A percentile compares a stretch with the other conserved stretches of the same genome.
Conservation (phyloP, 805 yeast genomes). For the Pichia nakasei region DNA sequence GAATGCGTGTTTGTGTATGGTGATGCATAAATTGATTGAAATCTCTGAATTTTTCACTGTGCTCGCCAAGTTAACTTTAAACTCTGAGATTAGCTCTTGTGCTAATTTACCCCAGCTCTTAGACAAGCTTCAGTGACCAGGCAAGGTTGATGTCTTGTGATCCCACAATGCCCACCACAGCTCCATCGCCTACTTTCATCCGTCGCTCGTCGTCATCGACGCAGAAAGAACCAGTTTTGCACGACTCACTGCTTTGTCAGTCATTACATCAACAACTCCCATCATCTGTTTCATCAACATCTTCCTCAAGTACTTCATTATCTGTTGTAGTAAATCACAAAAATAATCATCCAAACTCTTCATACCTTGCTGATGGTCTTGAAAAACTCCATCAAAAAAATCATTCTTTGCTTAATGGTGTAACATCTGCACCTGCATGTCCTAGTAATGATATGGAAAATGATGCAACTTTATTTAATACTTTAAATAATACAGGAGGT, state of each 20-base stretch:
- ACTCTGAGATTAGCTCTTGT: too few species aligned
- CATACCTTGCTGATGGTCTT: background rate
- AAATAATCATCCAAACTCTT: background rate
- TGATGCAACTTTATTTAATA: conserved; percentile 5
- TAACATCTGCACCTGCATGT: background rate
- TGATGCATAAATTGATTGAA: too few species aligned
- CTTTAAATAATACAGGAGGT: conserved; percentile 19
- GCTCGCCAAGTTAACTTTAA: too few species aligned
- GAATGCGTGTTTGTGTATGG: too few species aligned
- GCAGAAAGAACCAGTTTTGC: conserved; percentile 1
- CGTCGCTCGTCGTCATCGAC: background rate
- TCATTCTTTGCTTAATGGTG: too few species aligned
- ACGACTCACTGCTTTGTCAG: background rate
- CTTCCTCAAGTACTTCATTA: background rate
- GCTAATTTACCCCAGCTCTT: too few species aligned
- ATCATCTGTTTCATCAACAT: background rate
- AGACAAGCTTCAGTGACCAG: too few species aligned
- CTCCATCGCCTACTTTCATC: background rate
- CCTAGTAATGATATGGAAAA: conserved; percentile 1
- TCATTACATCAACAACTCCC: background rate
- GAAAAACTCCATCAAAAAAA: background rate
- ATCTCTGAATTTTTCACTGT: too few species aligned
- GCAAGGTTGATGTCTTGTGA: too few species aligned
- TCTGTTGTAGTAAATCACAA: background rate
- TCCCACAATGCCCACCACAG: background rate